Percentiles rank a stretch among this genome's conserved stretches.
Conservation (phyloP, 129 eudicot species). For the Arctium minus region DNA sequence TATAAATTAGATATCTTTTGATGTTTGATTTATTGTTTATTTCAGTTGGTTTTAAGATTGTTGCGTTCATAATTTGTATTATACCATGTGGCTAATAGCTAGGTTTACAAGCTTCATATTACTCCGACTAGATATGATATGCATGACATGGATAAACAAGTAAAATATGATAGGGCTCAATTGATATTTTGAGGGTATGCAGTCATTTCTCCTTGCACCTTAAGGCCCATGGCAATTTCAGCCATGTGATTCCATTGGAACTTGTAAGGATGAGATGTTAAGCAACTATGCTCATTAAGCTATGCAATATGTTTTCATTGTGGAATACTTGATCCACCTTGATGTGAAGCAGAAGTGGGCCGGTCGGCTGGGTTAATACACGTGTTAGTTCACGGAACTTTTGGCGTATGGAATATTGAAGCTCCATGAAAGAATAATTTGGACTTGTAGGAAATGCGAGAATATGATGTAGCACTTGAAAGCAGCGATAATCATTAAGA, state of each 20-base stretch:
- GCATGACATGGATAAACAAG: too few relatives aligned
- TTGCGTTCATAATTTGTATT: background rate
- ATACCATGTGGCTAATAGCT: background rate
- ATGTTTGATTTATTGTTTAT: background rate
- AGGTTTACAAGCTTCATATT: background rate
- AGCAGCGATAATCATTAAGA: background rate
- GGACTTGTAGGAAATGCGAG: background rate
- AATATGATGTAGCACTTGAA: background rate
- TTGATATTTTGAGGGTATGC: background rate
- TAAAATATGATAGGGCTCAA: too few relatives aligned
- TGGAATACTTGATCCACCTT: background rate
- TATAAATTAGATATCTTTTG: background rate
- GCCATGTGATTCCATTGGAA: background rate
- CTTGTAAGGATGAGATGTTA: background rate
- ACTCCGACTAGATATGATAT: too few relatives aligned
- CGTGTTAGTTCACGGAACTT: background rate
- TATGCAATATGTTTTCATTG: too few relatives aligned
- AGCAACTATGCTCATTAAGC: background rate
- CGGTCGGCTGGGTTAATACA: background rate
- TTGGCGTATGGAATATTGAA: background rate
- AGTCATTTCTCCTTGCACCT: background rate
- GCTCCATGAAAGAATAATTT: background rate
- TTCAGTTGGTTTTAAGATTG: background rate
- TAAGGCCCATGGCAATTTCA: background rate
- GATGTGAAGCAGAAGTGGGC: background rate